Conservation (phyloP, 2,329 filamentous ascomycete species). For the Neophaeococcomyces aloes region DNA sequence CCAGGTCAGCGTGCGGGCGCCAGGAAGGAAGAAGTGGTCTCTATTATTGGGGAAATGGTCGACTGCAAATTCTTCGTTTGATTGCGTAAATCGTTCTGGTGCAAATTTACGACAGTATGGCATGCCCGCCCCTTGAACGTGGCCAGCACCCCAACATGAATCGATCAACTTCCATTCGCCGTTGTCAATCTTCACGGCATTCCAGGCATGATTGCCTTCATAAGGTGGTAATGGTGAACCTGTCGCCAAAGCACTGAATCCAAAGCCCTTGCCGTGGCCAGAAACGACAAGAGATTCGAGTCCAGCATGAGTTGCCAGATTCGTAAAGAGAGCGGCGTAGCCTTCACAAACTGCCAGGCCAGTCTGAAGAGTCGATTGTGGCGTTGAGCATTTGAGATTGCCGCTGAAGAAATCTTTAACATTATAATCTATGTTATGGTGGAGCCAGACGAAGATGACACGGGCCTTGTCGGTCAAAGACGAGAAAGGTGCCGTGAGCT, state of each 20-base stretch:
- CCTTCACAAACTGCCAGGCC: slow-evolving; percentile 86
- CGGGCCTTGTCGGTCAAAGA: slow-evolving; percentile 84
- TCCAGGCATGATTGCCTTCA: slow-evolving; percentile 73
- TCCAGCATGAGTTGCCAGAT: slow-evolving; percentile 67
- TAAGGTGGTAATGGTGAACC: slow-evolving; percentile 57
- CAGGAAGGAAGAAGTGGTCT: slow-evolving; percentile 60
- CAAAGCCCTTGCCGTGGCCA: slow-evolving; percentile 81
- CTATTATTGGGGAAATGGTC: slow-evolving; percentile 66
- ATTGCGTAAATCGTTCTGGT: slow-evolving; percentile 48
- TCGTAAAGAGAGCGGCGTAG: slow-evolving; percentile 72
- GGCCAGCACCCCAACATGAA: slow-evolving; percentile 83
- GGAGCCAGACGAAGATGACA: slow-evolving; percentile 87
- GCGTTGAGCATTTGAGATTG: slow-evolving; percentile 55
- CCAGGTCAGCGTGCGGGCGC: slow-evolving; percentile 61
- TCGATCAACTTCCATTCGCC: slow-evolving; percentile 89
- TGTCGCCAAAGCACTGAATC: slow-evolving; percentile 52
- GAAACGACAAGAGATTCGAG: slow-evolving; percentile 63
- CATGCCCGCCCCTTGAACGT: slow-evolving; percentile 44
- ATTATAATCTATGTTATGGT: slow-evolving; percentile 87
- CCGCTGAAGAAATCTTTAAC: slow-evolving; percentile 66
- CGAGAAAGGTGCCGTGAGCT: slow-evolving; percentile 67
- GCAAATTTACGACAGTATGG: slow-evolving; percentile 60
- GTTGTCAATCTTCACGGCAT: slow-evolving; percentile 75
- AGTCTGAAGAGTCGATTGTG: slow-evolving; percentile 60
- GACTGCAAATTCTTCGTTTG: slow-evolving; percentile 71